Evolutionary conservation across 345 rosid genomes (phyloP).

Genomic region (Hevea brasiliensis): DNA sequence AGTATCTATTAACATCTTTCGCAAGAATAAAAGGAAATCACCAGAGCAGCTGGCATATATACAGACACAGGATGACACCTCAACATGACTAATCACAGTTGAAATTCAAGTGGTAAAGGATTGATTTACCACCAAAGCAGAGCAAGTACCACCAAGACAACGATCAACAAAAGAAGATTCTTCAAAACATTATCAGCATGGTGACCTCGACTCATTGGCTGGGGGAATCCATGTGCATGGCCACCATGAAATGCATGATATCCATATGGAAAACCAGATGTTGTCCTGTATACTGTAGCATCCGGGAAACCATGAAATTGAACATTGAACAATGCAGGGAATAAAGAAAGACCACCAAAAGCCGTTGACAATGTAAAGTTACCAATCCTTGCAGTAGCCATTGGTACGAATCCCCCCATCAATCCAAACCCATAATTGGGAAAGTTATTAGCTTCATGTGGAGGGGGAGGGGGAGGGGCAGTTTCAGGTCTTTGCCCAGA

Average conservation of each 20-base stretch:
- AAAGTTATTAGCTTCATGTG: slow-evolving; percentile 38
- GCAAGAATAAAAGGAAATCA: slow-evolving; percentile 11
- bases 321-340: slow-evolving; percentile 72
- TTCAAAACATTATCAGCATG: slow-evolving; percentile 58
- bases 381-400: slow-evolving; percentile 68
- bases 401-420: slow-evolving; percentile 69
- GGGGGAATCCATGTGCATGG: slow-evolving; percentile 46
- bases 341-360: slow-evolving; percentile 58
- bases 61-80: slow-evolving; percentile 9
- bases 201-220: slow-evolving; percentile 35
- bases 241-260: slow-evolving; percentile 55
- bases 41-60: slow-evolving; percentile 7
- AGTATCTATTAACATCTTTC: slow-evolving; percentile 11
- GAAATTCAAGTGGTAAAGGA: slow-evolving; percentile 2
- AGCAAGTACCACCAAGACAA: slow-evolving; percentile 50
- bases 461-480: slow-evolving; percentile 46
- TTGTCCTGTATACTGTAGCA: slow-evolving; percentile 61
- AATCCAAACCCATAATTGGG: slow-evolving; percentile 62
- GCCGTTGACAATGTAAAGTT: slow-evolving; percentile 63
- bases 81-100: neutral
- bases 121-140: slow-evolving; percentile 50
- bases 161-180: slow-evolving; percentile 54
- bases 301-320: slow-evolving; percentile 75
- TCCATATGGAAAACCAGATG: slow-evolving; percentile 61
- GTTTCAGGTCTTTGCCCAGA: slow-evolving; percentile 81